Evolutionary conservation across 495 filamentous ascomycete species (phyloP), one percentile per base, ranked within the genome.

Genomic region (Penicillium salamii): DNA sequence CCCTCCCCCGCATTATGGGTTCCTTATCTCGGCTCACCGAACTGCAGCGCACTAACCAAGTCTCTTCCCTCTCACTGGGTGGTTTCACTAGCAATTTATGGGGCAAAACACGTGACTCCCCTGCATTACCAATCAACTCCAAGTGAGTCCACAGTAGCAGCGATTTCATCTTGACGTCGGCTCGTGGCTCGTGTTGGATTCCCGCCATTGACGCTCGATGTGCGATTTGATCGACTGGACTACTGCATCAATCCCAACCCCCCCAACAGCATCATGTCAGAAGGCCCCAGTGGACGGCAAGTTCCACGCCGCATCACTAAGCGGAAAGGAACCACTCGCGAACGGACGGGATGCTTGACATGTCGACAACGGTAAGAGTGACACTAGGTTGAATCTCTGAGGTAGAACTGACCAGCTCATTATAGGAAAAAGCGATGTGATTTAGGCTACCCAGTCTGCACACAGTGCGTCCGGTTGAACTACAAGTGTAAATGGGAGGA

Each of bases 401-500:
- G n/a, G n/a, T n/a, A n/a, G 31, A 35, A 19, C 17, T 35, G 12
- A 2, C 14, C 18, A 34, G 6, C 21, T 5, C 11, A 4, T 8
- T 31, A 6, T 39, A 53, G 51, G 12, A 53, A 53, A 33, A 53
- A 53, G 40, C 18, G 51, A 14, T 53, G 51, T 31, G 51, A 53
- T 34, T 43, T 53, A 17, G 51, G 51, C n/a, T 44, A 53, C 19
- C 51, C 51, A 9, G 44, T 49, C 3, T 53, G 51, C 45, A 43
- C 18, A 23, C 44, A 49, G 36, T 53, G 51, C 15, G 45, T 53
- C n/a, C 44, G 51, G 6, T 38, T 53, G 31, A 53, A 53, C 18
- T 53, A 53, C 38, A 44, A 29, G 45, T 53, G 51, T 32, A 42
- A 37, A 43, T 53, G 51, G 51, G 51, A 53, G 21, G 51, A 48